These are phyloP conservation scores for Euryodendron excelsum DNA, from an alignment of 148 eudicot species.

Conservation along the genomic window DNA sequence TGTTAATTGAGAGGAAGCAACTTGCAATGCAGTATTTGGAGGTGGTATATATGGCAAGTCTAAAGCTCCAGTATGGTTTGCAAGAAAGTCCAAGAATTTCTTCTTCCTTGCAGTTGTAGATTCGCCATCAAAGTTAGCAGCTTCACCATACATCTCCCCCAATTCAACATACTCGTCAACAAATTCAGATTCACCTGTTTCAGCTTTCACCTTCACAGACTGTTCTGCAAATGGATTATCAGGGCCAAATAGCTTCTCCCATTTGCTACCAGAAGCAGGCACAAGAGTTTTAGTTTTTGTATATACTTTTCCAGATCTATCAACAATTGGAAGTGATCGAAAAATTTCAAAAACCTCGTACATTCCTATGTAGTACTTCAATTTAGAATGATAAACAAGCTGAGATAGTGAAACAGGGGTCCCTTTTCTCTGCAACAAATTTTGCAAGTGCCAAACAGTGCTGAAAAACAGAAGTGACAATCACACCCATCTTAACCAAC, in stretches of 20 bases:
- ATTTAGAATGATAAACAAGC: constrained; percentile 28
- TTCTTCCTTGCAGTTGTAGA: not conserved
- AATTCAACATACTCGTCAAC: constrained; percentile 19
- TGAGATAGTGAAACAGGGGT: constrained; percentile 25
- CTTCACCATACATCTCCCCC: constrained; percentile 22
- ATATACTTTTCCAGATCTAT: constrained; percentile 20
- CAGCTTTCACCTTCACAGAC: not conserved
- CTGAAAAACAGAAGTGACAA: not conserved
- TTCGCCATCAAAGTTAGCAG: not conserved
- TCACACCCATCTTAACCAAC: constrained; percentile 10
- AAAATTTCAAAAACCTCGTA: not conserved
- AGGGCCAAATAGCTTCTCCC: constrained; percentile 31
- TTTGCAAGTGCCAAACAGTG: constrained; percentile 19
- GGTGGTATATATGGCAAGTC: constrained; percentile 14
- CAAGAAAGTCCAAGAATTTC: not conserved
- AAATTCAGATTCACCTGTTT: constrained; percentile 21
- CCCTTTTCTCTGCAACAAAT: not conserved
- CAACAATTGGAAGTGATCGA: constrained; percentile 27
- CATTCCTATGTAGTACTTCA: constrained; percentile 15
- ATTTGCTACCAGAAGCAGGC: constrained; percentile 27
- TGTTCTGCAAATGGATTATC: constrained; percentile 15
- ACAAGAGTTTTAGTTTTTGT: constrained; percentile 9
- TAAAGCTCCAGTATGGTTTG: not conserved
- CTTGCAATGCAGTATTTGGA: not conserved
- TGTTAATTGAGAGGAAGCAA: constrained; percentile 7